These are phyloP conservation scores for Paramecium tetraurelia DNA, from an alignment of 73 alveolate genomes.

Conservation along the genomic window DNA sequence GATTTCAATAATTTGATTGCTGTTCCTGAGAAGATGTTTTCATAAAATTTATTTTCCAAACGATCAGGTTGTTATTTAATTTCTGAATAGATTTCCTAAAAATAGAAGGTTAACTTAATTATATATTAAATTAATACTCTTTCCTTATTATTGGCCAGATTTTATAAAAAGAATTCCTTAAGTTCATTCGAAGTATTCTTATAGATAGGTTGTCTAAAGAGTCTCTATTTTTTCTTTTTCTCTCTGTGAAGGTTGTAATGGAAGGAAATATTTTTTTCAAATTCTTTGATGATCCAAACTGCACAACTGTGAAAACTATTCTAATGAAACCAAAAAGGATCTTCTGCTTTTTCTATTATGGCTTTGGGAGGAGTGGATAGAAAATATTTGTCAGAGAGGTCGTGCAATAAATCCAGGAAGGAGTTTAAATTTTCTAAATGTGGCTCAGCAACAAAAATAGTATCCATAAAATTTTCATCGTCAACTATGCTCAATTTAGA, in stretches of 20 bases:
- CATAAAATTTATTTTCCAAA: neutral
- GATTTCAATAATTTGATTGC: neutral
- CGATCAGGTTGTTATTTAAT: neutral
- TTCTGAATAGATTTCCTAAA: neutral
- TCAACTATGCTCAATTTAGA: neutral
- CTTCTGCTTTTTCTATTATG: neutral
- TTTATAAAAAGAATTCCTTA: neutral
- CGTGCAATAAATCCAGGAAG: neutral
- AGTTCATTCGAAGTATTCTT: neutral
- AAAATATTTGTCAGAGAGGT: neutral
- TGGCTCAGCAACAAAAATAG: neutral
- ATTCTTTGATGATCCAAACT: neutral
- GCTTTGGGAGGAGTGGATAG: neutral
- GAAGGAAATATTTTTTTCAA: neutral
- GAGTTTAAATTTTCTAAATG: conserved; percentile 2
- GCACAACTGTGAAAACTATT: conserved; percentile 11
- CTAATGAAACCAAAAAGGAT: neutral
- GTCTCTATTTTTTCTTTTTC: neutral
- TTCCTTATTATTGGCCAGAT: neutral
- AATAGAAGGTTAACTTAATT: neutral
- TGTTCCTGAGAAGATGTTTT: neutral
- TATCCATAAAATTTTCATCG: neutral
- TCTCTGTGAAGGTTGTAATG: neutral
- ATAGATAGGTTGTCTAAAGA: neutral
- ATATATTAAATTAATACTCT: neutral